phyloP scores from a whole-genome alignment of 306 rosid species.

The Astragalus membranaceus region DNA sequence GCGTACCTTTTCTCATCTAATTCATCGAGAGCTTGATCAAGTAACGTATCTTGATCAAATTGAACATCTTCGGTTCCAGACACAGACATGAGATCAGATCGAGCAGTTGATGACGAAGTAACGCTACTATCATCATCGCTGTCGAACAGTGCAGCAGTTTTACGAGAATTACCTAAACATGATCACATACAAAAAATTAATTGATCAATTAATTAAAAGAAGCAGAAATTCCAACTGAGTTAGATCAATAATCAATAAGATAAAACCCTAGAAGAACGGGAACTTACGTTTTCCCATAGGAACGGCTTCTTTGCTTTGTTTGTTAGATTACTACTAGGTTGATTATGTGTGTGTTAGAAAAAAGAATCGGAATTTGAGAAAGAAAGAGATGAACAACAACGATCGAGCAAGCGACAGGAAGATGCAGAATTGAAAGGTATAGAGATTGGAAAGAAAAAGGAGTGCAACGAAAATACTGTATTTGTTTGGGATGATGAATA shows the following conservation, averaged over 20 bases:
- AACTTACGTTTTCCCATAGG: slow-evolving; percentile 88
- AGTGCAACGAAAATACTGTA: not conserved
- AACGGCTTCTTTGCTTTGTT: slow-evolving; percentile 13
- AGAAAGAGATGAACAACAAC: slow-evolving; percentile 17
- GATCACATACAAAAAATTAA: not conserved
- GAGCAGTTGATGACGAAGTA: slow-evolving; percentile 69
- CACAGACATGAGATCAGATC: slow-evolving; percentile 52
- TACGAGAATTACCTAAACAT: slow-evolving; percentile 63
- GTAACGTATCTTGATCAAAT: slow-evolving; percentile 57
- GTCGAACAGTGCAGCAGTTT: slow-evolving; percentile 56
- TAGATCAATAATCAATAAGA: not conserved
- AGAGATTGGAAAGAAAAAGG: slow-evolving; percentile 12
- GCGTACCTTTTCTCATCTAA: slow-evolving; percentile 76
- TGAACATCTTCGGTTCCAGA: slow-evolving; percentile 54
- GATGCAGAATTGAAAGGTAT: slow-evolving; percentile 39
- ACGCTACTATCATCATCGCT: slow-evolving; percentile 85
- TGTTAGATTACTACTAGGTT: not conserved
- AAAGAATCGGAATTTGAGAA: slow-evolving; percentile 35
- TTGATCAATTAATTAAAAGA: not conserved
- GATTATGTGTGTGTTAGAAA: slow-evolving; percentile 21
- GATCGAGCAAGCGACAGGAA: slow-evolving; percentile 16
- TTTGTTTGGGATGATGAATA: slow-evolving; percentile 37
- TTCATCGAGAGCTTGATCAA: slow-evolving; percentile 86
- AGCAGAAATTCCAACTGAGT: not conserved
- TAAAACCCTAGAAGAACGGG: slow-evolving; percentile 20